Conservation (phyloP, 2,329 filamentous ascomycete genomes). For the Penicillium hordei region DNA sequence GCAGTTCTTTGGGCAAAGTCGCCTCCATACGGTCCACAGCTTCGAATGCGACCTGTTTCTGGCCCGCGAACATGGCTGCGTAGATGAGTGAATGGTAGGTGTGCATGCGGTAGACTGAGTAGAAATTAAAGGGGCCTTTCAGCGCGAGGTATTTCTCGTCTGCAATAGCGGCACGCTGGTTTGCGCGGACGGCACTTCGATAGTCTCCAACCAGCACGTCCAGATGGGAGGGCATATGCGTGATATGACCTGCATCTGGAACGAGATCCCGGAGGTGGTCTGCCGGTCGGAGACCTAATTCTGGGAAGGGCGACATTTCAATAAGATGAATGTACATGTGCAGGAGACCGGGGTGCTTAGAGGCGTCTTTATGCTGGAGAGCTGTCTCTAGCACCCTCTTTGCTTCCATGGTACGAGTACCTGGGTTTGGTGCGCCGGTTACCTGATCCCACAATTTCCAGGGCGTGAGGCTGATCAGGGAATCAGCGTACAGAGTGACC, state of each 20-base stretch:
- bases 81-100: slow-evolving; percentile 75
- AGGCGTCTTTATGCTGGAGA: slow-evolving; percentile 51
- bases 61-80: slow-evolving; percentile 73
- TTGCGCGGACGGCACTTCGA: slow-evolving; percentile 63
- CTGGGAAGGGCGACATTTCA: slow-evolving; percentile 71
- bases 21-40: slow-evolving; percentile 60
- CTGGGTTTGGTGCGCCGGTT: slow-evolving; percentile 57
- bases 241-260: slow-evolving; percentile 68
- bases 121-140: slow-evolving; percentile 66
- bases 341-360: slow-evolving; percentile 66
- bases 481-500: slow-evolving; percentile 63
- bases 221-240: slow-evolving; percentile 76
- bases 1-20: slow-evolving; percentile 62
- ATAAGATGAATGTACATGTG: slow-evolving; percentile 77
- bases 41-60: slow-evolving; percentile 61
- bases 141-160: slow-evolving; percentile 65
- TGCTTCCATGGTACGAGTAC: slow-evolving; percentile 58
- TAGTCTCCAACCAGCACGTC: slow-evolving; percentile 74
- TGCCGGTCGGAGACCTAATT: slow-evolving; percentile 60
- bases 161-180: slow-evolving; percentile 64
- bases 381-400: slow-evolving; percentile 61
- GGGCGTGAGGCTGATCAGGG: slow-evolving; percentile 65
- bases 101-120: slow-evolving; percentile 73
- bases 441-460: slow-evolving; percentile 65
- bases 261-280: slow-evolving; percentile 63